Conservation (phyloP, 768 basidiomycete species). For the Clavaria fumosa region DNA sequence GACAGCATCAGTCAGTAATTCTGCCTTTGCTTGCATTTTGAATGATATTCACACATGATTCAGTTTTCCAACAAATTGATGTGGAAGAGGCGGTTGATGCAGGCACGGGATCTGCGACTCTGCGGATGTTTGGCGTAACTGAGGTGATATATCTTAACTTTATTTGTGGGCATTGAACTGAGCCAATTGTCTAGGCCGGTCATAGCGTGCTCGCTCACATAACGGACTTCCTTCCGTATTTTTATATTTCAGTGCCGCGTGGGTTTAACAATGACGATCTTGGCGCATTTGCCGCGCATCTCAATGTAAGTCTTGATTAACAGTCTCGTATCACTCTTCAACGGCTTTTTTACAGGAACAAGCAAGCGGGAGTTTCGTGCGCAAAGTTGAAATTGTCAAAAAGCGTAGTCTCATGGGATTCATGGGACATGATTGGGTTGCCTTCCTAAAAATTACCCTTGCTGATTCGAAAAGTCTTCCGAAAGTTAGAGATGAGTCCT, state of each 20-base stretch:
- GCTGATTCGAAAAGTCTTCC: slow-evolving; percentile 62
- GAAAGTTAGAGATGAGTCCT: slow-evolving; percentile 79
- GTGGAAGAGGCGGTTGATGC: slow-evolving; percentile 49
- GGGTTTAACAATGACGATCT: slow-evolving; percentile 64
- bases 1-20: slow-evolving; percentile 50
- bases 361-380: slow-evolving; percentile 25
- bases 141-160: slow-evolving; percentile 26
- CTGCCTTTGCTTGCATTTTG: neutral
- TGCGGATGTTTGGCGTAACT: slow-evolving; percentile 85
- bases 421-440: slow-evolving; percentile 56
- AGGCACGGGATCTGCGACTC: slow-evolving; percentile 24
- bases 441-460: slow-evolving; percentile 78
- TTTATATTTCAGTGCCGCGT: slow-evolving; percentile 77
- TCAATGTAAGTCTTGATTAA: slow-evolving; percentile 47
- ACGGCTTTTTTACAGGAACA: slow-evolving; percentile 15
- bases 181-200: slow-evolving; percentile 36
- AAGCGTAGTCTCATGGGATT: slow-evolving; percentile 82
- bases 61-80: slow-evolving; percentile 96
- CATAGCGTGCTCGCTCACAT: slow-evolving; percentile 82
- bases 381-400: slow-evolving; percentile 39
- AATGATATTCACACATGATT: neutral
- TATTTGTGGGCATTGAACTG: neutral
- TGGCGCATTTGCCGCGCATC: slow-evolving; percentile 40
- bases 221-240: slow-evolving; percentile 79
- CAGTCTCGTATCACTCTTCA: neutral